These are phyloP conservation scores for Moelleriella libera DNA, from an alignment of 2,329 filamentous ascomycete species.

Conservation along the genomic window DNA sequence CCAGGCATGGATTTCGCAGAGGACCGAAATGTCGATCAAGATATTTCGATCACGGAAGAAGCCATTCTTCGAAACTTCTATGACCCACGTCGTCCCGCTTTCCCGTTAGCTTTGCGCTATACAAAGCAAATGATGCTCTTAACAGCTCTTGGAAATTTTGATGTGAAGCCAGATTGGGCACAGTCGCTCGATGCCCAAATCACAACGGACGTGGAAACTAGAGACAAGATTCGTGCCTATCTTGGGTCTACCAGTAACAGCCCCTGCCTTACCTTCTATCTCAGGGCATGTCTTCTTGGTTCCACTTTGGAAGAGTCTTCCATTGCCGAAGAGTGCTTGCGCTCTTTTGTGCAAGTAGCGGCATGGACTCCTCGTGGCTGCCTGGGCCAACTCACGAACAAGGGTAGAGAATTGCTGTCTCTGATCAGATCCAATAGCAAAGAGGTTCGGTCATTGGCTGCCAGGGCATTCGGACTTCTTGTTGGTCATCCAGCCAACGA, in stretches of 20 bases:
- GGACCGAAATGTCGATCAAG: not conserved
- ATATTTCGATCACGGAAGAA: conserved; percentile 1
- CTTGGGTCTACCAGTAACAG: conserved; percentile 24
- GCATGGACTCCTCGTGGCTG: conserved; percentile 34
- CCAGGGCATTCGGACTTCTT: conserved; percentile 63
- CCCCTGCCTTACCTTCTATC: conserved; percentile 25
- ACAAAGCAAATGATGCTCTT: conserved; percentile 41
- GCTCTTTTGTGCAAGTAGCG: conserved; percentile 38
- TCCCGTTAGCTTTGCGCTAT: conserved; percentile 57
- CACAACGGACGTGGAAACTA: conserved; percentile 51
- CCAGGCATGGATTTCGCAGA: conserved; percentile 3
- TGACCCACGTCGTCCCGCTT: conserved; percentile 35
- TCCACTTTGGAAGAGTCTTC: conserved; percentile 29
- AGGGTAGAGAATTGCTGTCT: conserved; percentile 37
- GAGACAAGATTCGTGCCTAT: conserved; percentile 43
- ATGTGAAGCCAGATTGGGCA: conserved; percentile 72
- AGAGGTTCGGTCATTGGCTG: conserved; percentile 49
- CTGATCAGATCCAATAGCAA: conserved; percentile 59
- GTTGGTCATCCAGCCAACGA: conserved; percentile 46
- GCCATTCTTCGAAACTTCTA: conserved; percentile 30
- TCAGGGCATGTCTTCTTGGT: conserved; percentile 43
- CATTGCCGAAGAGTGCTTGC: conserved; percentile 32
- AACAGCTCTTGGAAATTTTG: conserved; percentile 31
- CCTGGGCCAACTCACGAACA: conserved; percentile 32
- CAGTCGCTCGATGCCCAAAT: conserved; percentile 60